Evolutionary conservation across 257 asterid species (phyloP), one percentile per base, ranked within the genome.

Genomic region (Agastache rugosa): DNA sequence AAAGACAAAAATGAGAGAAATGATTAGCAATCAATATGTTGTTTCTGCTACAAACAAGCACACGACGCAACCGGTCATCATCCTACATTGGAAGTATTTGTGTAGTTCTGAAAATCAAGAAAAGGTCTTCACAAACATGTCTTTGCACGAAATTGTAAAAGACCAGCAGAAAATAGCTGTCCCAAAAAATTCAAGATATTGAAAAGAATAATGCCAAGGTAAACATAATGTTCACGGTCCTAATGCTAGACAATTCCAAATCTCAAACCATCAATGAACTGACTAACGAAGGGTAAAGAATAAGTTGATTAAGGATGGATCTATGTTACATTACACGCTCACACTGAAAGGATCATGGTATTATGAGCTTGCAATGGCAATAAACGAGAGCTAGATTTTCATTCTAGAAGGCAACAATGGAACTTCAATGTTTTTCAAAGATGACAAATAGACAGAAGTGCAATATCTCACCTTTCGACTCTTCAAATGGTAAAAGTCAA

Each of bases 401-500:
- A 47, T 60, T 60, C 62, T 27, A 58, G 27, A 67, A 51, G n/a
- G 35, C 61, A 66, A 66, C 8, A 19, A 60, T 63, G 44, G 67
- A 66, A 39, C 45, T n/a, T 69, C 2, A 10, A 66, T 59, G 71
- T 53, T 75, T 35, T 69, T 63, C 68, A 77, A 59, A 59, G 47
- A 69, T 63, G 77, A 15, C 15, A 64, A 73, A 67, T 37, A 19
- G 68, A 77, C 9, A 12, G 60, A 31, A 75, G 47, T 37, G 66
- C 61, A 58, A 61, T 47, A 69, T 63, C 76, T 81, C 82, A 95
- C 99, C 97, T 88, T 90, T 79, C 98, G 85, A 77, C 96, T 92
- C 89, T 95, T 95, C 89, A 95, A 83, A 86, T 95, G 98, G 82
- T 92, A 95, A 83, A 95, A 95, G 76, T 95, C 98, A 76, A 95